Percentiles rank a stretch among this genome's conserved stretches.
Conservation (phyloP, 2,329 filamentous ascomycete species). For the Microcyclospora tardicrescens region DNA sequence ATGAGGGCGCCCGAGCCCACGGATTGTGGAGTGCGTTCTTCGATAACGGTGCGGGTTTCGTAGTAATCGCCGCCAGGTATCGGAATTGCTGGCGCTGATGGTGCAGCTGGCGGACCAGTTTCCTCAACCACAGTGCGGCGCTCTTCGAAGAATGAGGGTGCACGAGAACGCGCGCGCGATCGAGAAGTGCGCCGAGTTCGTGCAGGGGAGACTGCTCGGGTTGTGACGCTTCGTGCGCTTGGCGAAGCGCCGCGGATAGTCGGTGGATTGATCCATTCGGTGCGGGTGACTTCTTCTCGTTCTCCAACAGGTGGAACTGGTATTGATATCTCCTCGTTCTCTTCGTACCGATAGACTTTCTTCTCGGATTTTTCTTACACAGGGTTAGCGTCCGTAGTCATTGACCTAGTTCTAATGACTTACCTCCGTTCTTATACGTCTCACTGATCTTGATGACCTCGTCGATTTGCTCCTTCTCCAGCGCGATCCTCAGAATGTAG, state of each 20-base stretch:
- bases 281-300: constrained; percentile 22
- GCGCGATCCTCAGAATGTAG: constrained; percentile 68
- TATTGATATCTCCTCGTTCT: constrained; percentile 12
- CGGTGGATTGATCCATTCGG: constrained; percentile 28
- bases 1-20: constrained; percentile 25
- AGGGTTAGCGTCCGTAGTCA: constrained; percentile 9
- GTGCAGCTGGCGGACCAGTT: constrained; percentile 11
- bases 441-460: constrained; percentile 75
- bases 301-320: constrained; percentile 14
- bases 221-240: constrained; percentile 15
- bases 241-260: constrained; percentile 18
- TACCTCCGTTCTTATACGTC: constrained; percentile 45
- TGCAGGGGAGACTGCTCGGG: constrained; percentile 12
- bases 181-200: constrained; percentile 8
- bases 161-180: constrained; percentile 6
- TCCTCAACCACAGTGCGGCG: constrained; percentile 20
- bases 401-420: constrained; percentile 5
- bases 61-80: constrained; percentile 4
- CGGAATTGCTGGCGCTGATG: constrained; percentile 4
- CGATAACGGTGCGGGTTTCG: constrained; percentile 18
- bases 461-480: constrained; percentile 85
- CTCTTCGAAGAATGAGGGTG: constrained; percentile 16
- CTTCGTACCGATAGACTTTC: constrained; percentile 24
- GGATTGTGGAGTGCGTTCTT: constrained; percentile 12
- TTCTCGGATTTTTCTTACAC: constrained; percentile 18